Conservation (phyloP, 129 eudicot genomes). For the Helianthus tuberosus region DNA sequence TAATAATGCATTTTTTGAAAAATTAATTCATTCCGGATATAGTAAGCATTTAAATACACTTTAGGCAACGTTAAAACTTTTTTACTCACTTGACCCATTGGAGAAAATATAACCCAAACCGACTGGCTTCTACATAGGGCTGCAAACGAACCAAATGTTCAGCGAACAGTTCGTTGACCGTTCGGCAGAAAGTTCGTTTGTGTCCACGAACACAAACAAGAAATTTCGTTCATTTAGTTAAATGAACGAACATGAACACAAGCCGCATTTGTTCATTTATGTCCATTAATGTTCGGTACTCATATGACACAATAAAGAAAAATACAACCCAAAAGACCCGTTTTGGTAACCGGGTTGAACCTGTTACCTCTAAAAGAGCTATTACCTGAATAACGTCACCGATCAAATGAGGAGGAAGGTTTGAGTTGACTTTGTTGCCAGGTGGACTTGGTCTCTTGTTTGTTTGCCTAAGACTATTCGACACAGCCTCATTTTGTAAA, state of each 20-base stretch:
- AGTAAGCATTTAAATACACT: neutral
- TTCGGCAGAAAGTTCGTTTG: too few species aligned
- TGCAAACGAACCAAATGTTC: neutral
- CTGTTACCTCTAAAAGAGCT: neutral
- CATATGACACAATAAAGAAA: neutral
- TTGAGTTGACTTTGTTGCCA: slow-evolving; percentile 61
- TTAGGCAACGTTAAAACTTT: neutral
- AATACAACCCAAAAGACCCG: neutral
- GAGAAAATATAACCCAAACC: neutral
- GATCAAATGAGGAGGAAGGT: slow-evolving; percentile 69
- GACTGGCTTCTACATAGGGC: neutral
- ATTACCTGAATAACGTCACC: slow-evolving; percentile 94
- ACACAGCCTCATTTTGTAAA: slow-evolving; percentile 33
- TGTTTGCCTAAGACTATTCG: slow-evolving; percentile 35
- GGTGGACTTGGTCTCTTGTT: slow-evolving; percentile 52
- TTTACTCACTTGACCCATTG: neutral
- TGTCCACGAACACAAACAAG: neutral
- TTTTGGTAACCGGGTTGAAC: neutral
- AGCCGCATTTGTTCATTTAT: too few species aligned
- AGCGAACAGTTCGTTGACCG: too few species aligned
- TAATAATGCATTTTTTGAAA: neutral
- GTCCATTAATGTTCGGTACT: neutral
- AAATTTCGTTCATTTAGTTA: neutral
- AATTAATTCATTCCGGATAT: neutral
- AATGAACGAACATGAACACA: too few species aligned